phyloP scores from a whole-genome alignment of 192 early-diverging fungal genomes.

The Gryganskiella cystojenkinii region DNA sequence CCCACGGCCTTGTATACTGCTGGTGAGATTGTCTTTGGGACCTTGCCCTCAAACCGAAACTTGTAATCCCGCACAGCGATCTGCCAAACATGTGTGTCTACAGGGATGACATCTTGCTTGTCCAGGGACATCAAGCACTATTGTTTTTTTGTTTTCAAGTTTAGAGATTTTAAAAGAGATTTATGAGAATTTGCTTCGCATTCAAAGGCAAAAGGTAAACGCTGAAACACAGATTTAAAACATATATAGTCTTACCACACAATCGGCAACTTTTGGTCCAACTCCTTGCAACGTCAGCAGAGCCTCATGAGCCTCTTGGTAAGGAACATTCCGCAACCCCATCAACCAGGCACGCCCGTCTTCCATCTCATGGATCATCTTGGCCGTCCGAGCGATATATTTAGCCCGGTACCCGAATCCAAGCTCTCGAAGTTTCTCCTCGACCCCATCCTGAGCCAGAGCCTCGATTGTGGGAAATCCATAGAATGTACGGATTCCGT shows the following conservation, averaged over 20 bases:
- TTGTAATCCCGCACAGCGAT: constrained; percentile 87
- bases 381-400: constrained; percentile 84
- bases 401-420: constrained; percentile 98
- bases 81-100: constrained; percentile 98
- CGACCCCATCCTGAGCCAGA: constrained; percentile 68
- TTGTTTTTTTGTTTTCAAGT: too few species aligned
- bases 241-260: constrained; percentile 71
- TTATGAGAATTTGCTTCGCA: too few species aligned
- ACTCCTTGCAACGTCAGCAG: constrained; percentile 81
- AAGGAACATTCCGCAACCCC: constrained; percentile 63
- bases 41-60: constrained; percentile 57
- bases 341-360: constrained; percentile 70
- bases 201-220: background rate
- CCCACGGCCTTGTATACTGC: constrained; percentile 77
- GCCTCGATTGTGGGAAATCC: constrained; percentile 74
- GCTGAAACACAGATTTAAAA: background rate
- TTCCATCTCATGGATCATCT: constrained; percentile 54
- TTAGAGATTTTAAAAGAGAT: too few species aligned
- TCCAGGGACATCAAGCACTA: constrained; percentile 90
- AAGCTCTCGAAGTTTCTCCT: constrained; percentile 71
- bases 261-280: constrained; percentile 98
- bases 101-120: constrained; percentile 81
- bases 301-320: constrained; percentile 67
- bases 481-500: constrained; percentile 58
- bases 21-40: constrained; percentile 70